Evolutionary conservation across 148 eudicot species (phyloP), one percentile per base, ranked within the genome.

Genomic region (Persicaria tinctoria): DNA sequence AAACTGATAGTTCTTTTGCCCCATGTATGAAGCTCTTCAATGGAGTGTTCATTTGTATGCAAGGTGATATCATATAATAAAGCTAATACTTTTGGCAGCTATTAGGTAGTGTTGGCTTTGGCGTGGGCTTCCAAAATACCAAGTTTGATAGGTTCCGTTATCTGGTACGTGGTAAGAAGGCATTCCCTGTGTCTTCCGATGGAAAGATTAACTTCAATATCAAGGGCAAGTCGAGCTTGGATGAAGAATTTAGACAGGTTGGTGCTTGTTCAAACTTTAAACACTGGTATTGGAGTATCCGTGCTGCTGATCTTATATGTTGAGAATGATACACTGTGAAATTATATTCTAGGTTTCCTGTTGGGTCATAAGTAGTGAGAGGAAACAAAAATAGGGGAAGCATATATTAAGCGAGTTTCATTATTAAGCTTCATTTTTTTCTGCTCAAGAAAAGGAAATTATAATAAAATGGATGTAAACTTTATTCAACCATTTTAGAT

Each of bases 171-270:
- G 96, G 86, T 27, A 95, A 95, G 87, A 82, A 86, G 88, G 81
- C 85, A 38, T 89, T 87, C 73, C 90, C 96, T 5, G 90, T 92
- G 60, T 78, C 97, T 71, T 76, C 86, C 7, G 72, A 90, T 84
- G 91, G 82, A 23, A 76, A 78, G 44, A 13, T 90, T 8, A 82
- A 70, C 76, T 89, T 95, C 76, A 80, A 80, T 62, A 79, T 95
- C 80, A 95, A 92, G 83, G 97, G 96, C 45, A 89, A 82, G n/a
- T 84, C 84, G 73, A 83, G 82, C 73, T 75, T 83, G 72, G 89
- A 89, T 78, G 82, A 89, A 77, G 90, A 95, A 68, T 81, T 92
- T 20, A 84, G 51, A 74, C 74, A 92, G 99, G 99, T 91, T 76
- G 63, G 81, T 76, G 50, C 62, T 76, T 20, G 1, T 62, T 57